phyloP scores from a whole-genome alignment of 495 filamentous ascomycete species.

The Talaromyces ruber region DNA sequence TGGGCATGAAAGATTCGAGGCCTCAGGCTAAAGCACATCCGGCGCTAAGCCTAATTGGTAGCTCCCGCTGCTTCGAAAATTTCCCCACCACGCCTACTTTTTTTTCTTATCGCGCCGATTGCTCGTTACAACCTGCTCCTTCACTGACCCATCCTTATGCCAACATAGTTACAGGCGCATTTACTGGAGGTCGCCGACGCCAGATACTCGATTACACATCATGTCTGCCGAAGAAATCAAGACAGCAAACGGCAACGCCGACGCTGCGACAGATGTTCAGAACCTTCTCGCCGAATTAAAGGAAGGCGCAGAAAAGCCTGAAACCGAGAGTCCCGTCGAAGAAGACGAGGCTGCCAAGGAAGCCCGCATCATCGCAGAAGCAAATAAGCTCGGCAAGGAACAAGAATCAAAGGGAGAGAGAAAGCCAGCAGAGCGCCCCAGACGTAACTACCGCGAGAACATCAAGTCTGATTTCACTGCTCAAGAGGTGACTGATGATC shows the following conservation, averaged over 20 bases:
- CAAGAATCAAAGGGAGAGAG: conserved; percentile 22
- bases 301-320: conserved; percentile 17
- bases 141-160: neutral
- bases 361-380: conserved; percentile 35
- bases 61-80: neutral
- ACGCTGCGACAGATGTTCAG: conserved; percentile 40
- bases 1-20: neutral
- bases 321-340: neutral
- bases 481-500: conserved; percentile 59
- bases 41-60: conserved; percentile 4
- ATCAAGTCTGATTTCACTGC: conserved; percentile 57
- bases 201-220: neutral
- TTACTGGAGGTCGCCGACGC: too few species aligned
- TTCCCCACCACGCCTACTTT: conserved; percentile 4
- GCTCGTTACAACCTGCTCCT: neutral
- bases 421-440: conserved; percentile 10
- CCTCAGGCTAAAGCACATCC: neutral
- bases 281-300: conserved; percentile 39
- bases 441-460: conserved; percentile 27
- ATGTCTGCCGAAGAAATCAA: conserved; percentile 40
- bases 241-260: conserved; percentile 23
- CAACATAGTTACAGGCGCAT: neutral
- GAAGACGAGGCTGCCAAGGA: conserved; percentile 21
- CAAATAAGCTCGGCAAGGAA: conserved; percentile 35
- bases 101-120: conserved; percentile 3